Conservation (phyloP, 306 rosid genomes). For the Luffa aegyptiaca region DNA sequence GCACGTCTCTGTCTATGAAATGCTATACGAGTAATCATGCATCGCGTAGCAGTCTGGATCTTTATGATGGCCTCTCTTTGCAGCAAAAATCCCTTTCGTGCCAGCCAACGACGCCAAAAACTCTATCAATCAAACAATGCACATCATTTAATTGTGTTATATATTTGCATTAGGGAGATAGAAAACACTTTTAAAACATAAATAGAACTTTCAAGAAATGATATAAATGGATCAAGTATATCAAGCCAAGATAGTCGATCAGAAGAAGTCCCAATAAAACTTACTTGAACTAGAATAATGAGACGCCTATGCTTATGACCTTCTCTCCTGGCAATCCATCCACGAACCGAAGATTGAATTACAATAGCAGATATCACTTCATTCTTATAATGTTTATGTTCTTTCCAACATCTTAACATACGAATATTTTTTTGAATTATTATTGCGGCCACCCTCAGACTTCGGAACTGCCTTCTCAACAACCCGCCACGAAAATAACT, state of each 20-base stretch:
- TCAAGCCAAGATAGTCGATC: slow-evolving; percentile 5
- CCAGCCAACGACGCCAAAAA: slow-evolving; percentile 57
- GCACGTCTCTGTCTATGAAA: slow-evolving; percentile 38
- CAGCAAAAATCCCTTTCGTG: slow-evolving; percentile 32
- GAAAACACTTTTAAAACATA: not conserved
- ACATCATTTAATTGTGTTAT: not conserved
- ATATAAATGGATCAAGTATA: slow-evolving; percentile 6
- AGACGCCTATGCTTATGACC: slow-evolving; percentile 30
- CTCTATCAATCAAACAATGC: slow-evolving; percentile 30
- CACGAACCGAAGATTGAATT: slow-evolving; percentile 61
- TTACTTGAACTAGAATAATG: slow-evolving; percentile 66
- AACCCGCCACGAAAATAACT: slow-evolving; percentile 46
- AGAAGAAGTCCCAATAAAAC: slow-evolving; percentile 7
- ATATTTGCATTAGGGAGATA: not conserved
- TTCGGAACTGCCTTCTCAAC: slow-evolving; percentile 38
- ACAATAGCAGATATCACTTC: slow-evolving; percentile 32
- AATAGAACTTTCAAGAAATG: not conserved
- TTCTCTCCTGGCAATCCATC: slow-evolving; percentile 52
- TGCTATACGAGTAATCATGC: slow-evolving; percentile 32
- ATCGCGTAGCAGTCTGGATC: slow-evolving; percentile 46
- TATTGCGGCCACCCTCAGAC: slow-evolving; percentile 41
- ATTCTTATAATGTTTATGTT: slow-evolving; percentile 34
- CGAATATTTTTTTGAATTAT: slow-evolving; percentile 56
- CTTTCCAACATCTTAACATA: slow-evolving; percentile 51
- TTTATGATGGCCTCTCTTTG: slow-evolving; percentile 44